Evolutionary conservation across 768 basidiomycete genomes (phyloP), one percentile per base, ranked within the genome.

Genomic region (Pisolithus orientalis): DNA sequence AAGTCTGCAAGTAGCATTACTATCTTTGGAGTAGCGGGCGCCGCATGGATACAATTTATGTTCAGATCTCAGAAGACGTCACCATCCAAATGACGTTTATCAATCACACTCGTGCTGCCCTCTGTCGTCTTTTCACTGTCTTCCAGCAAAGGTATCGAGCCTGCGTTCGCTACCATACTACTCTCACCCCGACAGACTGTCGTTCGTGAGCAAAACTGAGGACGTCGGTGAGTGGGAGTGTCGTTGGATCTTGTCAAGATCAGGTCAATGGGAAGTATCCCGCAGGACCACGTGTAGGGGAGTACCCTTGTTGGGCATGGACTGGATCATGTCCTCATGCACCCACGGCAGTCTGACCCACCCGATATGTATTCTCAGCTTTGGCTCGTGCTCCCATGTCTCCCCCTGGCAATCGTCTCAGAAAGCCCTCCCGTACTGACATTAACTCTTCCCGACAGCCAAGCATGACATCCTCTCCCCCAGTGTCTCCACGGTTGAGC

Each of bases 381-480:
- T 57, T 55, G 44, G 56, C 48, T 59, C 53, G 53, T 57, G 59
- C 67, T 65, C 65, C 58, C 71, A 79, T 83, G 80, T 68, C 72
- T 54, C 75, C 68, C 7, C 53, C 66, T 50, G 51, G 50, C 50
- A 62, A 62, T 47, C 65, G 62, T 60, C 72, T 78, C 62, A 73
- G 71, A 70, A 57, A 73, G 65, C 57, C 52, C 44, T 65, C 65
- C 7, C 59, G 62, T 59, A 61, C 70, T 69, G 71, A 78, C 62
- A 54, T 73, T 61, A 62, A 60, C 53, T 55, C 61, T 53, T 54
- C 54, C 52, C 53, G 54, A 43, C 77, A 79, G 75, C 67, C 68
- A 50, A 76, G 64, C 46, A 47, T 25, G 57, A 63, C 71, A 49
- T 75, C 70, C 57, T 80, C 80, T 17, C 73, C 80, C 39, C 71